Percentiles rank a stretch among this genome's conserved stretches.
phyloP scores from a whole-genome alignment of 1,284 basidiomycete species.

The Ustilago shanxiensis region DNA sequence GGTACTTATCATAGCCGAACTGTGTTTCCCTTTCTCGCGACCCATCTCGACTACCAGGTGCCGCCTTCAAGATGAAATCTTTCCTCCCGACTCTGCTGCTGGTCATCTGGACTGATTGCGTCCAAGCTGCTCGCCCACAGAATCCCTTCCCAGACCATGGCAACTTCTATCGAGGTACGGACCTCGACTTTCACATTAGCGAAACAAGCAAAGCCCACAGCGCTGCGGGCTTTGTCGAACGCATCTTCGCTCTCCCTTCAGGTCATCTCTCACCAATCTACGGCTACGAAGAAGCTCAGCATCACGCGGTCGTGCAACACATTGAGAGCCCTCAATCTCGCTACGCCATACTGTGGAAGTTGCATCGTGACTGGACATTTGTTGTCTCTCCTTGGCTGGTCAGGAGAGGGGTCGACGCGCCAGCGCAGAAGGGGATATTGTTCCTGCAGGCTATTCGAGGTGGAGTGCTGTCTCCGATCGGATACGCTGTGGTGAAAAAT shows the following conservation, averaged over 20 bases:
- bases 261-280: slow-evolving; percentile 9
- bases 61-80: background rate
- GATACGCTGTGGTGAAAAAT: slow-evolving; percentile 15
- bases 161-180: background rate
- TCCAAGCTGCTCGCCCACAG: background rate
- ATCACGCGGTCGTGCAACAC: background rate
- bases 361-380: background rate
- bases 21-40: background rate
- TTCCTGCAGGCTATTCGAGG: slow-evolving; percentile 4
- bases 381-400: background rate
- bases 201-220: slow-evolving; percentile 2
- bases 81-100: background rate
- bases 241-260: slow-evolving; percentile 5
- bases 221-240: background rate
- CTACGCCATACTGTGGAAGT: background rate
- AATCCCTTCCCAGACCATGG: background rate
- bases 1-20: no score
- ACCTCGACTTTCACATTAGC: background rate
- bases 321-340: background rate
- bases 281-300: background rate
- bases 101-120: background rate
- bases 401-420: background rate
- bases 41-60: no score
- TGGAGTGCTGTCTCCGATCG: slow-evolving; percentile 3
- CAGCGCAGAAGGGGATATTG: background rate